phyloP scores from a whole-genome alignment of 306 rosid species.

The Cicer chorassanicum region DNA sequence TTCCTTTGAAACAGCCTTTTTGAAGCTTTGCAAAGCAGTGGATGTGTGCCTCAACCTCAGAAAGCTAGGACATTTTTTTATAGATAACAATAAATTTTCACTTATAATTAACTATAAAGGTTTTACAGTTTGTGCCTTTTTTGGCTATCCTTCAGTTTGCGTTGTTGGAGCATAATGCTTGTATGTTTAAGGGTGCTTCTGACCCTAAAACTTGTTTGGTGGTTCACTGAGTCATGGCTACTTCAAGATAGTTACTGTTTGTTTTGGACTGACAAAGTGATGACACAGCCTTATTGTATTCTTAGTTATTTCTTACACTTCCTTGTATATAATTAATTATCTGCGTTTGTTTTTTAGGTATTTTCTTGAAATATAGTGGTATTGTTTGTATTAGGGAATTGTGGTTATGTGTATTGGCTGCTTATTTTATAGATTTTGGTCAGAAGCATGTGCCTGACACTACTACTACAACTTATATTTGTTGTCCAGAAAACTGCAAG shows the following conservation, averaged over 20 bases:
- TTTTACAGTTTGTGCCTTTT: conserved; percentile 8
- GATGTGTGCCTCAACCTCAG: neutral
- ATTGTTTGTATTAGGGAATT: conserved; percentile 6
- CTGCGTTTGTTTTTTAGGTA: neutral
- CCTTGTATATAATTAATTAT: neutral
- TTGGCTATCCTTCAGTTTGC: conserved; percentile 31
- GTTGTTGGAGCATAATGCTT: conserved; percentile 35
- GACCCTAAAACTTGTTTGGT: conserved; percentile 6
- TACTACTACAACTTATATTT: conserved; percentile 8
- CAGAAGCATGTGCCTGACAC: conserved; percentile 32
- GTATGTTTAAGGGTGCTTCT: conserved; percentile 32
- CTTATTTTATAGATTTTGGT: conserved; percentile 38
- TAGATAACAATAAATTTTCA: conserved; percentile 11
- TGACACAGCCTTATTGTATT: neutral
- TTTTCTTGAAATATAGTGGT: conserved; percentile 8
- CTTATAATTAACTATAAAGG: neutral
- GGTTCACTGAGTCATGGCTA: conserved; percentile 14
- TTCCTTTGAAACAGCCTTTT: conserved; percentile 29
- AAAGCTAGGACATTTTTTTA: conserved; percentile 2
- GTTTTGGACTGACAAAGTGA: conserved; percentile 32
- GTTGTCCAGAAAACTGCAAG: conserved; percentile 85
- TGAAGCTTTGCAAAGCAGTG: neutral
- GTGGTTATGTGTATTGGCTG: conserved; percentile 26
- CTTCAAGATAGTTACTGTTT: conserved; percentile 22
- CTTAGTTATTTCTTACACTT: conserved; percentile 17